Percentiles rank a stretch among this genome's conserved stretches.
phyloP scores from a whole-genome alignment of 202 grass and related monocot species.

The Panicum virgatum region DNA sequence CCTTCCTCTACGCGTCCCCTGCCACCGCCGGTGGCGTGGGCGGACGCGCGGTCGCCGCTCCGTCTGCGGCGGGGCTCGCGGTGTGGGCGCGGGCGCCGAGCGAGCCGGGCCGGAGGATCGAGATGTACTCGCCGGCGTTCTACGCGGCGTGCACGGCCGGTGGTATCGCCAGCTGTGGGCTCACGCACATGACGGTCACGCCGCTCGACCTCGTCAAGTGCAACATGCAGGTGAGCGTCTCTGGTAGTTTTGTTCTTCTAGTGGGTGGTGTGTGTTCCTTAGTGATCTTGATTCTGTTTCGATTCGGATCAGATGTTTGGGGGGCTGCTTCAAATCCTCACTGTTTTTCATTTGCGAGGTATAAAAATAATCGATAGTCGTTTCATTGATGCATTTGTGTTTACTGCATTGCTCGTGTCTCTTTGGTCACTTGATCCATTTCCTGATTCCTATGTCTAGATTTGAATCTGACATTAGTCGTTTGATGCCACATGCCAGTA shows the following conservation, averaged over 20 bases:
- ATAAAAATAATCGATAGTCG: no score
- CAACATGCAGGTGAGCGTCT: constrained; percentile 62
- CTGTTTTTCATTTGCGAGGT: background rate
- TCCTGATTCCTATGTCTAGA: background rate
- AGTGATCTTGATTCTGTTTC: background rate
- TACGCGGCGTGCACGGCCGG: constrained; percentile 62
- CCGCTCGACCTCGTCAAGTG: constrained; percentile 71
- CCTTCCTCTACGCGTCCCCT: constrained; percentile 48
- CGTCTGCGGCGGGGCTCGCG: background rate
- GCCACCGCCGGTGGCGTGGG: background rate
- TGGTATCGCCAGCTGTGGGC: constrained; percentile 57
- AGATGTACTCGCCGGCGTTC: constrained; percentile 60
- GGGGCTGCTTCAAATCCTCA: background rate
- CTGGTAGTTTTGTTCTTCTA: background rate
- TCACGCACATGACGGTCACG: constrained; percentile 70
- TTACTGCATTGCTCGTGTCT: background rate
- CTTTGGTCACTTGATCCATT: background rate
- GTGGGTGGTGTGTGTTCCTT: background rate
- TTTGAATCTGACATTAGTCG: background rate
- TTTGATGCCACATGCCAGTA: background rate
- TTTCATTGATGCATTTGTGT: background rate
- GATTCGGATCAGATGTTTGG: background rate
- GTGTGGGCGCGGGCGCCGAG: constrained; percentile 40
- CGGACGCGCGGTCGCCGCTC: background rate
- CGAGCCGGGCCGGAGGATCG: constrained; percentile 37